Evolutionary conservation across 1,284 basidiomycete species (phyloP), one percentile per base, ranked within the genome.

Genomic region (Laetiporus sulphureus): DNA sequence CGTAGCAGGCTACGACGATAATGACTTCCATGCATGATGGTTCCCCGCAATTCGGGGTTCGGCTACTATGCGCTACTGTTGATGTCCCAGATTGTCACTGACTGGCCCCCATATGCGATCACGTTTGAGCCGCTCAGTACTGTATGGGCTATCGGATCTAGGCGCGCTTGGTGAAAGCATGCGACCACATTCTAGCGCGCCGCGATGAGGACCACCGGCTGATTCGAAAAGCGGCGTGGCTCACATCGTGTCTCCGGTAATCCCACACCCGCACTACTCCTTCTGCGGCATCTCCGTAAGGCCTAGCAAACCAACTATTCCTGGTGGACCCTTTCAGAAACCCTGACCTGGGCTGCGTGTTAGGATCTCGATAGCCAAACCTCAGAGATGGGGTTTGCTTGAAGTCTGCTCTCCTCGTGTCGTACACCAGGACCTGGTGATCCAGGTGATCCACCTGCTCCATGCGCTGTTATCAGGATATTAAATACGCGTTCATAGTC

Each of bases 401-500:
- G 47, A 71, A 71, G 23, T 54, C 56, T 34, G 57, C 58, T 41
- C 58, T 61, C 34, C 71, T 61, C 30, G 57, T 53, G 53, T 77
- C 75, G 47, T 63, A 75, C 27, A 75, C 46, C 37, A 68, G 62
- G 11, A 76, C 60, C 54, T 77, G 74, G 33, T 57, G 53, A 47
- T 72, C 68, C 43, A 72, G 59, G 50, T 75, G 68, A 45, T 68
- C 63, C 41, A 75, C 63, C 74, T 75, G 52, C 44, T 7, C 25
- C 41, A 44, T 35, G n/a, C 46, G 46, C 13, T 31, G 38, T 29
- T 24, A 36, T 21, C 27, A 31, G 12, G 40, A 23, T 13, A 36
- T 36, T 20, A 25, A 32, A 25, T 25, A 19, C 34, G 22, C 41
- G 34, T 36, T 20, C 25, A 39, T 42, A 24, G 37, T 33, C 46